Base-by-base conservation (phyloP, 768 basidiomycete species). In the Lentinus brumalis region DNA sequence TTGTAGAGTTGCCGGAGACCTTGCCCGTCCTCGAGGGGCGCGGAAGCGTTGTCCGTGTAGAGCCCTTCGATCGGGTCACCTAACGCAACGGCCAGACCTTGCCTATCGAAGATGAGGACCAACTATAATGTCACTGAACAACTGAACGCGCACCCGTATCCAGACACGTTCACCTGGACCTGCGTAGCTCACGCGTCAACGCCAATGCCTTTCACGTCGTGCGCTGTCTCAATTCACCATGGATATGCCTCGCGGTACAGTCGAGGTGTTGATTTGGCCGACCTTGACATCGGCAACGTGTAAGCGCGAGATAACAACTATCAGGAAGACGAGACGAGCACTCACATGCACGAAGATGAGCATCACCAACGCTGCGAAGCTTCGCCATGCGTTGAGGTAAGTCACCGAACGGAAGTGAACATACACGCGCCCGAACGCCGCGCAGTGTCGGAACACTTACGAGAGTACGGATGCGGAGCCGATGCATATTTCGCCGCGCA, bases 291-390 rank as follows among this genome's bases (percentile, higher is more conserved):
- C 61, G 56, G 56, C 12, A 51, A 53, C 53, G 46, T 41, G 41
- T 62, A 26, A 58, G 56, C 53, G 53, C 15, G 53, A 49, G 62
- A 63, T 63, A 59, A 56, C 26, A 11, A 35, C 26, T 54, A 58
- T 55, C 57, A 42, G 10, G 46, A 56, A 52, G 58, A 59, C 52
- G 57, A 10, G 30, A 49, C 53, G 15, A 55, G 66, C 56, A 78
- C 86, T 67, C 73, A 90, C 91, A 80, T 94, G 90, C 67, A 86
- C 83, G 75, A 93, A 92, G 64, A 94, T 90, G 72, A 92, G 80
- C 65, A 93, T 78, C 39, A 77, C 79, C 61, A 79, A 81, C 62
- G 76, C 76, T 30, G 73, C 66, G 81, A 85, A 62, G 70, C 80
- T 73, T 80, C 68, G 79, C 50, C 61, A 35, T 44, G 59, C 50